These are phyloP conservation scores for Nyssa sinensis DNA, from an alignment of 148 eudicot species.

Conservation along the genomic window DNA sequence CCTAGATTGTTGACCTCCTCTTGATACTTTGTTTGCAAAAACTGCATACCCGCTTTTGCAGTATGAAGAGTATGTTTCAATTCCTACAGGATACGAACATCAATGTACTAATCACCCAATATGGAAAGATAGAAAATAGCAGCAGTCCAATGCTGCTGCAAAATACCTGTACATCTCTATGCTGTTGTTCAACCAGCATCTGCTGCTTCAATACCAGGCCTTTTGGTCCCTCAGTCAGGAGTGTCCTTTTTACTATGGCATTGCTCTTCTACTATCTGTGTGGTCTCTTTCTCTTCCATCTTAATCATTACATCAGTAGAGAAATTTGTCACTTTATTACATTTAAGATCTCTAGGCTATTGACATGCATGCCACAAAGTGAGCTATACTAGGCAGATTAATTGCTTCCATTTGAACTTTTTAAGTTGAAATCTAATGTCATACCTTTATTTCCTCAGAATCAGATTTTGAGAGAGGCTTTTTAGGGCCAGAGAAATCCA, in stretches of 20 bases:
- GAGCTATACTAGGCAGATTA: neutral
- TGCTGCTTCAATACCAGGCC: constrained; percentile 21
- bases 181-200: constrained; percentile 48
- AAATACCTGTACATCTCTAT: constrained; percentile 55
- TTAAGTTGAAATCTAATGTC: neutral
- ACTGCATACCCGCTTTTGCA: constrained; percentile 57
- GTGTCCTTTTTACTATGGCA: constrained; percentile 13
- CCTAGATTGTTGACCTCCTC: constrained; percentile 67
- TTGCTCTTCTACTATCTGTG: constrained; percentile 14
- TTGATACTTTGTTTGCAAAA: constrained; percentile 58
- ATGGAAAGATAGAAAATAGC: neutral
- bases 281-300: constrained; percentile 18
- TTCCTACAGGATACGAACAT: constrained; percentile 35
- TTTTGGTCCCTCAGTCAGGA: constrained; percentile 15
- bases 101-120: neutral
- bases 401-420: neutral
- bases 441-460: constrained; percentile 49
- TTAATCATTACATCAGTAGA: constrained; percentile 12
- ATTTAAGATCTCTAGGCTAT: neutral
- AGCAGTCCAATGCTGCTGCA: neutral
- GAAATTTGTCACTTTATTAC: neutral
- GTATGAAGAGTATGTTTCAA: constrained; percentile 53
- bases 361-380: neutral
- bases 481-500: constrained; percentile 37
- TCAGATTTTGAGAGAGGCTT: constrained; percentile 32